Evolutionary conservation across 306 rosid genomes (phyloP).

Genomic region (Pachyrhizus erosus): DNA sequence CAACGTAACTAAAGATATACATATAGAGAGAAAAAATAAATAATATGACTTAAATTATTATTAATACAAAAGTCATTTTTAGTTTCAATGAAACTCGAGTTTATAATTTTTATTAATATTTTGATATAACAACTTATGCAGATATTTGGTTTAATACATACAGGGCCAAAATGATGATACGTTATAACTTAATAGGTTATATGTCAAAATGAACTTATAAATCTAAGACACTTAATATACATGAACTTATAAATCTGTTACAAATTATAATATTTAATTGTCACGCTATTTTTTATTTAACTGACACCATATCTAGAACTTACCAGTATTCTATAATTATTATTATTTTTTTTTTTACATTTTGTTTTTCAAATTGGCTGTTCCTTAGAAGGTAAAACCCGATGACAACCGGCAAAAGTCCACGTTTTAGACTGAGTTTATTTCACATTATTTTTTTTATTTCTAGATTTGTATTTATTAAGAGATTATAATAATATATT

Average conservation of each 20-base stretch:
- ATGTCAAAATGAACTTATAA: neutral
- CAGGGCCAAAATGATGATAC: neutral
- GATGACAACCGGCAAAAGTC: neutral
- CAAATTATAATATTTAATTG: neutral
- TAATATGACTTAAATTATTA: too few relatives aligned
- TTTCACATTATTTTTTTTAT: too few relatives aligned
- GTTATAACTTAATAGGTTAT: neutral
- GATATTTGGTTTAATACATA: too few relatives aligned
- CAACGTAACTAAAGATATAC: too few relatives aligned
- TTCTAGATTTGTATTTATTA: too few relatives aligned
- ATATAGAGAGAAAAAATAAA: too few relatives aligned
- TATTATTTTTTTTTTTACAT: neutral
- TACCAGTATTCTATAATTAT: neutral
- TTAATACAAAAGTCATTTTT: too few relatives aligned
- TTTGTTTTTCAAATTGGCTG: neutral
- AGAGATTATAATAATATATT: too few relatives aligned
- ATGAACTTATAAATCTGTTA: neutral
- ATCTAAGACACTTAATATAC: neutral
- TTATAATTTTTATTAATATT: too few relatives aligned
- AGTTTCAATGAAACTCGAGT: too few relatives aligned
- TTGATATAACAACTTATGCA: too few relatives aligned
- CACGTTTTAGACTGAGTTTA: too few relatives aligned
- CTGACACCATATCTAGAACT: neutral
- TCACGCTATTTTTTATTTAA: neutral
- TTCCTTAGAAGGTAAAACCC: neutral